phyloP scores from a whole-genome alignment of 768 basidiomycete genomes.

The Glaciozyma antarctica region DNA sequence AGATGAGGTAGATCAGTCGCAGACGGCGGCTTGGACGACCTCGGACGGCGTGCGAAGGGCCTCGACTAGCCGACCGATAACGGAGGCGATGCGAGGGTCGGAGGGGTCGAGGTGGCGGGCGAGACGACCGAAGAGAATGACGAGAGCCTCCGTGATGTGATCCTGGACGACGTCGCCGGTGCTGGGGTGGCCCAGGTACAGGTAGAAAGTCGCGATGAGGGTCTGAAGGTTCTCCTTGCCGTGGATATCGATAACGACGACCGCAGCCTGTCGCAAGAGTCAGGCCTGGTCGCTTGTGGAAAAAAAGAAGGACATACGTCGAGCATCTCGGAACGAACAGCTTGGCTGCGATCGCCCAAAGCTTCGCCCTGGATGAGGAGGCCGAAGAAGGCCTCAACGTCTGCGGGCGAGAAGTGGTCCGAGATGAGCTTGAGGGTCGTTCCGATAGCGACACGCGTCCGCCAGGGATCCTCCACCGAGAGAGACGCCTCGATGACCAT shows the following conservation, averaged over 20 bases:
- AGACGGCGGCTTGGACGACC: slow-evolving; percentile 90
- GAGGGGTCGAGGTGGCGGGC: slow-evolving; percentile 73
- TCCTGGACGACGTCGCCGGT: slow-evolving; percentile 54
- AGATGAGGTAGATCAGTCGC: slow-evolving; percentile 88
- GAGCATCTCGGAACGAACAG: slow-evolving; percentile 79
- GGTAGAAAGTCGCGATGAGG: slow-evolving; percentile 74
- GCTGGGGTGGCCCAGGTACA: slow-evolving; percentile 49
- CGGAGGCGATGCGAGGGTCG: slow-evolving; percentile 65
- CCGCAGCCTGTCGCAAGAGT: slow-evolving; percentile 51
- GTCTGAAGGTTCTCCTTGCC: slow-evolving; percentile 61
- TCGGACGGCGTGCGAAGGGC: slow-evolving; percentile 90
- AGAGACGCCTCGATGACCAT: slow-evolving; percentile 83
- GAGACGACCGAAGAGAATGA: slow-evolving; percentile 86
- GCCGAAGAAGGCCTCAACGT: slow-evolving; percentile 63
- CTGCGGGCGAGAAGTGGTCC: slow-evolving; percentile 52
- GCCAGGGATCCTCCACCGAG: slow-evolving; percentile 74
- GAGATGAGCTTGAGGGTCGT: slow-evolving; percentile 59
- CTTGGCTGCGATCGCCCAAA: slow-evolving; percentile 69
- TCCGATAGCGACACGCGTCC: slow-evolving; percentile 65
- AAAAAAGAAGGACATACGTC: slow-evolving; percentile 23
- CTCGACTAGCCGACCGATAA: slow-evolving; percentile 75
- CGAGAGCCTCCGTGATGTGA: slow-evolving; percentile 84
- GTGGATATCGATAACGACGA: slow-evolving; percentile 68
- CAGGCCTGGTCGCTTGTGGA: background rate
- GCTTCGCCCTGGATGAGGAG: slow-evolving; percentile 81